Conservation (phyloP, 1,284 basidiomycete genomes). For the Leccinum subrobustum region DNA sequence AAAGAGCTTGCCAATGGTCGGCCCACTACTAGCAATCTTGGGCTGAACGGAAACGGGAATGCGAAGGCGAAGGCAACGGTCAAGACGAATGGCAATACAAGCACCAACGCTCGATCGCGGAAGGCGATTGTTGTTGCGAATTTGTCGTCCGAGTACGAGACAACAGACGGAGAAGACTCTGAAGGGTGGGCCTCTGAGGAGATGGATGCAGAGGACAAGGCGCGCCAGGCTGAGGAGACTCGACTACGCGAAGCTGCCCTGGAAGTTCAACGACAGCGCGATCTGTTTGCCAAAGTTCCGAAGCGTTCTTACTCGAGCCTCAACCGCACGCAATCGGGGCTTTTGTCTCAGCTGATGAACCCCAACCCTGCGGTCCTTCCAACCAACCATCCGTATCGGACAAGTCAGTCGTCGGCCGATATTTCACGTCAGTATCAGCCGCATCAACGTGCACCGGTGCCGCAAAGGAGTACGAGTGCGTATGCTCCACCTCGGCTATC, state of each 20-base stretch:
- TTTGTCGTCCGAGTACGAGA: constrained; percentile 43
- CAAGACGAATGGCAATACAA: constrained; percentile 13
- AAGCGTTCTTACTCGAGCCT: constrained; percentile 63
- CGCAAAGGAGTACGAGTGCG: constrained; percentile 34
- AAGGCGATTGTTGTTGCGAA: constrained; percentile 36
- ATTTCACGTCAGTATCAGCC: constrained; percentile 35
- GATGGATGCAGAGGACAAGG: constrained; percentile 39
- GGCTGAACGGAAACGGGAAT: constrained; percentile 20
- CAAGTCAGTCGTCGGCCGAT: constrained; percentile 50
- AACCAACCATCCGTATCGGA: constrained; percentile 54
- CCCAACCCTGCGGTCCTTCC: constrained; percentile 64
- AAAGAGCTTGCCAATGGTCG: constrained; percentile 11
- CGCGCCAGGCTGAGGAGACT: constrained; percentile 33
- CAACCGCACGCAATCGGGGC: constrained; percentile 52
- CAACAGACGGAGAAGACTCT: constrained; percentile 49
- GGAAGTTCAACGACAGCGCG: constrained; percentile 66
- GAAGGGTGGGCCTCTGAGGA: constrained; percentile 57
- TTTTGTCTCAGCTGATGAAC: constrained; percentile 67
- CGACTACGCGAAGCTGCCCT: constrained; percentile 46
- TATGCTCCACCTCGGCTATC: constrained; percentile 38
- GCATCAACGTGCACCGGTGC: constrained; percentile 11
- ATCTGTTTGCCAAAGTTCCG: constrained; percentile 79
- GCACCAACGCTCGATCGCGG: constrained; percentile 22
- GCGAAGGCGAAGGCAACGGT: constrained; percentile 12
- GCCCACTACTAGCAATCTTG: neutral